A percentile compares a stretch with the other conserved stretches of the same genome.
These are phyloP conservation scores for Exophiala viscosa DNA, from an alignment of 2,329 filamentous ascomycete genomes.

Conservation along the genomic window DNA sequence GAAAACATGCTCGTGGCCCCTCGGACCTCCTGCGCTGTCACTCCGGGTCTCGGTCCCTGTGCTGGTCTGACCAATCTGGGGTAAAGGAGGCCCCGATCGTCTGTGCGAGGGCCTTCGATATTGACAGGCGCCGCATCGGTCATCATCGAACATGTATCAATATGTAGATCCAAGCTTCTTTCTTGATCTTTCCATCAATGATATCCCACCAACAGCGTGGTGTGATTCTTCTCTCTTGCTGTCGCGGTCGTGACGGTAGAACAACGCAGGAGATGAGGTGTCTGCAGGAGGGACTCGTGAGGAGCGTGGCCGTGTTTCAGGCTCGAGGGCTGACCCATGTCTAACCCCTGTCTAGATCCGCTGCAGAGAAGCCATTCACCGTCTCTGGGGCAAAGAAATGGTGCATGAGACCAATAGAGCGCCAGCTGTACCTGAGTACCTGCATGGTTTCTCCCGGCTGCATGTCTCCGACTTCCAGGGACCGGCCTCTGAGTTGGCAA, in stretches of 20 bases:
- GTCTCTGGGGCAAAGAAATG: constrained; percentile 8
- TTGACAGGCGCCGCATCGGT: background rate
- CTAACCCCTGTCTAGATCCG: constrained; percentile 3
- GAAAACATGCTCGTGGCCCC: background rate
- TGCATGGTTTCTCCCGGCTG: constrained; percentile 1
- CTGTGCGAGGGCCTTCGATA: background rate
- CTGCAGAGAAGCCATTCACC: constrained; percentile 4
- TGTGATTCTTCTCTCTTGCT: no score
- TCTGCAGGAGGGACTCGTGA: background rate
- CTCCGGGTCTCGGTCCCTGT: background rate
- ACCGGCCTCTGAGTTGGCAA: background rate
- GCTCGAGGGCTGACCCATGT: constrained; percentile 8
- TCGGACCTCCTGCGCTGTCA: background rate
- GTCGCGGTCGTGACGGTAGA: no score
- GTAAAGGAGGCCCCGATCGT: background rate
- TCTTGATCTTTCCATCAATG: no score
- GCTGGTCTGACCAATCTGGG: background rate
- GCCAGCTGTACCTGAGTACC: constrained; percentile 4
- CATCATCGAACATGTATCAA: no score
- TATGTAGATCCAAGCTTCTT: no score
- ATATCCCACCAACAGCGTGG: no score
- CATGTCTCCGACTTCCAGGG: background rate
- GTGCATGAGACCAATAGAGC: constrained; percentile 11
- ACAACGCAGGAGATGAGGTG: background rate
- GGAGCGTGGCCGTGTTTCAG: constrained; percentile 15